Conservation (phyloP, 1,284 basidiomycete genomes). For the Agroathelia rolfsii region DNA sequence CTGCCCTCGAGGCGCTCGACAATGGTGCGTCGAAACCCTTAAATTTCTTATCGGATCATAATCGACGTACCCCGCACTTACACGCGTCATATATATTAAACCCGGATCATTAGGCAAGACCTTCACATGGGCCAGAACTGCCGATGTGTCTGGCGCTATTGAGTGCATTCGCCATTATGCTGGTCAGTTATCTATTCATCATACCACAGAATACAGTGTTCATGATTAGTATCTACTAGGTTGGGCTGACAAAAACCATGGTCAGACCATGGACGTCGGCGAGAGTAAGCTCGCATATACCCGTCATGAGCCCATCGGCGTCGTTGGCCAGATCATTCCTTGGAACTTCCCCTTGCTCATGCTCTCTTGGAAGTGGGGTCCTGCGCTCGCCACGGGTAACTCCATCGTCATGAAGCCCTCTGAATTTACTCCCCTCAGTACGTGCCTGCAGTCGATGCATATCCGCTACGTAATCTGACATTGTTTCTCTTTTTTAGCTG, state of each 20-base stretch:
- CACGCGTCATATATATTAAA: too few relatives aligned
- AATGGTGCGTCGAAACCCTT: conserved; percentile 22
- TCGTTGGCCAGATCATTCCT: conserved; percentile 80
- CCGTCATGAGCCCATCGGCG: conserved; percentile 89
- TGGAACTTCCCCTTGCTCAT: conserved; percentile 45
- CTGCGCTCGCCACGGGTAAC: conserved; percentile 44
- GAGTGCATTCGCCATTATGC: conserved; percentile 64
- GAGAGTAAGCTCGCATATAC: conserved; percentile 72
- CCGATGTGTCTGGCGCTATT: conserved; percentile 67
- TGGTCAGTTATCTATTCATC: too few relatives aligned
- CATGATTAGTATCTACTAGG: too few relatives aligned
- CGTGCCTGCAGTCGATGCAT: conserved; percentile 27
- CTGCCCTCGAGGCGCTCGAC: conserved; percentile 49
- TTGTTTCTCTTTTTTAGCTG: conserved; percentile 42
- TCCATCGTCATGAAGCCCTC: conserved; percentile 47
- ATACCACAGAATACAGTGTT: too few relatives aligned
- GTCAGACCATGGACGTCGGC: conserved; percentile 66
- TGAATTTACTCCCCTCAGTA: conserved; percentile 46
- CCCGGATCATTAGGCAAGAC: conserved; percentile 69
- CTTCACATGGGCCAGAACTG: conserved; percentile 60
- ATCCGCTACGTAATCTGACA: conserved; percentile 37
- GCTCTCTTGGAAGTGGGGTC: conserved; percentile 37
- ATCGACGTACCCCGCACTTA: background rate
- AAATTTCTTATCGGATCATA: background rate
- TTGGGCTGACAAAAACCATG: conserved; percentile 83